phyloP scores from a whole-genome alignment of 805 yeast genomes.

The Kockiozyma suomiensis region DNA sequence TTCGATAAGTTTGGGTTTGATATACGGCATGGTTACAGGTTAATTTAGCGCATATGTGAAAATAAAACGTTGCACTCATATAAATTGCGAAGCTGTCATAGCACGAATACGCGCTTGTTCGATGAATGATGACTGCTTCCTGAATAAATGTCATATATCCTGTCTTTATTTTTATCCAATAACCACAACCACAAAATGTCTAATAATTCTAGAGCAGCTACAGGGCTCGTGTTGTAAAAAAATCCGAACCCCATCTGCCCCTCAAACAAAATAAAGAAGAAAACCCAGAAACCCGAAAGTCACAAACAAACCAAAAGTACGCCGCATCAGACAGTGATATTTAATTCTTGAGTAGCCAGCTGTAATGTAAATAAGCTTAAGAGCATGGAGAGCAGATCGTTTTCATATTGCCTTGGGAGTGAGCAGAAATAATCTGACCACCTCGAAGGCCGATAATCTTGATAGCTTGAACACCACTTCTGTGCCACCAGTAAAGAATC shows the following conservation, averaged over 20 bases:
- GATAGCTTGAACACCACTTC: conserved; percentile 46
- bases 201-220: no score
- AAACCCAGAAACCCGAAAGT: not conserved
- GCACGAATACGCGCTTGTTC: no score
- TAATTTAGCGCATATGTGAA: not conserved
- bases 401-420: not conserved
- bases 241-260: no score
- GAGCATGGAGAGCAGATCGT: not conserved
- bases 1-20: conserved; percentile 4
- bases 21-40: conserved; percentile 11
- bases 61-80: not conserved
- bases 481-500: conserved; percentile 73
- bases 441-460: conserved; percentile 29
- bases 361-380: not conserved
- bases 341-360: not conserved
- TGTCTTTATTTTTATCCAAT: no score
- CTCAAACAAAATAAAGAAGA: no score
- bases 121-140: no score
- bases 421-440: conserved; percentile 7
- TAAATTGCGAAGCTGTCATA: no score
- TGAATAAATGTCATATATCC: no score
- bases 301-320: not conserved
- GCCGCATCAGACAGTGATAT: not conserved
- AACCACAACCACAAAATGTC: no score
- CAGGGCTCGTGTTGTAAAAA: no score